Evolutionary conservation across 108 stramenopile genomes (phyloP).

Genomic region (Nitzschia sp.): DNA sequence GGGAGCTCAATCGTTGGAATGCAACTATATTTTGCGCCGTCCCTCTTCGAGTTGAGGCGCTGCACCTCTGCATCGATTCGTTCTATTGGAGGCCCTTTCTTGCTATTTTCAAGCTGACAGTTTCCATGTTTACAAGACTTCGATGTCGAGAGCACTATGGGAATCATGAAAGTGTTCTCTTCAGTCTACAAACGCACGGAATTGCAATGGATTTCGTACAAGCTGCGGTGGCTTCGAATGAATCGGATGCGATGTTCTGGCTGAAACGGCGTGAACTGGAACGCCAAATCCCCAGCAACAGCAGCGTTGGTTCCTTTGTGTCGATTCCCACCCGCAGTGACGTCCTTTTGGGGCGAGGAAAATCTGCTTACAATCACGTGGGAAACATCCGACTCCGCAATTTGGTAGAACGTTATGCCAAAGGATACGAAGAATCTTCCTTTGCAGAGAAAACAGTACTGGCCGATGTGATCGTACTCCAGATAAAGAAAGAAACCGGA

Average conservation of each 20-base stretch:
- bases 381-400: slow-evolving; percentile 30
- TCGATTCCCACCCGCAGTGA: slow-evolving; percentile 16
- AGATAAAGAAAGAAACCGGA: slow-evolving; percentile 25
- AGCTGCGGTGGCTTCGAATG: neutral
- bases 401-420: slow-evolving; percentile 11
- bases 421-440: slow-evolving; percentile 2
- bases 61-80: slow-evolving; percentile 22
- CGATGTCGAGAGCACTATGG: slow-evolving; percentile 24
- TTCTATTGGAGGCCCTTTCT: neutral
- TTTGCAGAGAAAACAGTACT: slow-evolving; percentile 27
- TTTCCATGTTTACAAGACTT: neutral
- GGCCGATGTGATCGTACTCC: slow-evolving; percentile 24
- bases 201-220: slow-evolving; percentile 8
- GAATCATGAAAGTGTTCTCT: neutral
- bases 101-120: slow-evolving; percentile 8
- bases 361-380: slow-evolving; percentile 12
- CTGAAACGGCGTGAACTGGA: neutral
- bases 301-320: neutral
- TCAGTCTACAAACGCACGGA: neutral
- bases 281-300: neutral
- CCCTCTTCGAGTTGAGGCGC: slow-evolving; percentile 7
- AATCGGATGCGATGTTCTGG: neutral
- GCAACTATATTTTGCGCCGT: neutral
- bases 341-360: slow-evolving; percentile 24
- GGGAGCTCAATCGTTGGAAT: slow-evolving; percentile 6